Evolutionary conservation across 495 filamentous ascomycete species (phyloP).

Genomic region (Neurospora africana): DNA sequence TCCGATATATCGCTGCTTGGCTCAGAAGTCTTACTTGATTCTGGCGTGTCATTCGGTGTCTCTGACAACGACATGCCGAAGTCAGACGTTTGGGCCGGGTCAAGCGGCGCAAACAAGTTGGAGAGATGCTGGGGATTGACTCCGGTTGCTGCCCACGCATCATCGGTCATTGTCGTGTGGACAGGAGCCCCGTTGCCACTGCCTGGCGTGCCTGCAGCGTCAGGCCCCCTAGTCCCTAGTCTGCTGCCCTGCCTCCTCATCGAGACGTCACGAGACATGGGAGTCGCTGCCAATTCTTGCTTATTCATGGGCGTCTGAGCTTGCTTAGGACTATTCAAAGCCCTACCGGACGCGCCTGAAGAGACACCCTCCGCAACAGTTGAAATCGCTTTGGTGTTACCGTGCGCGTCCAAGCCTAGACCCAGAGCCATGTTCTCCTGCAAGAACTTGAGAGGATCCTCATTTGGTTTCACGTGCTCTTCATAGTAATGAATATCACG

Average conservation of each 20-base stretch:
- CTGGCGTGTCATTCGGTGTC: conserved; percentile 46
- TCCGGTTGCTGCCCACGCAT: conserved; percentile 28
- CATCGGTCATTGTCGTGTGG: conserved; percentile 12
- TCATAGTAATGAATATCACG: conserved; percentile 40
- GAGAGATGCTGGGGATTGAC: conserved; percentile 39
- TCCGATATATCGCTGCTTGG: conserved; percentile 45
- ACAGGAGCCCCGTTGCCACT: conserved; percentile 12
- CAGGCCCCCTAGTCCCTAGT: conserved; percentile 20
- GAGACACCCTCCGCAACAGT: background rate
- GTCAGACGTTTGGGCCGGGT: conserved; percentile 31
- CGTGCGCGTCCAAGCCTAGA: conserved; percentile 38
- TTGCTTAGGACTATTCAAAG: conserved; percentile 28
- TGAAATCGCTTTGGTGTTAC: conserved; percentile 18
- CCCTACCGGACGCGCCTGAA: background rate
- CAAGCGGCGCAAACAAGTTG: conserved; percentile 17
- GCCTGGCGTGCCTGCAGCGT: conserved; percentile 18
- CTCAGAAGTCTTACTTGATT: conserved; percentile 44
- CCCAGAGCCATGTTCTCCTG: conserved; percentile 33
- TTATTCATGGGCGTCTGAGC: conserved; percentile 31
- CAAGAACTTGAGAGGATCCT: conserved; percentile 42
- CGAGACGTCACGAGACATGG: conserved; percentile 36
- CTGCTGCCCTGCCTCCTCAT: conserved; percentile 35
- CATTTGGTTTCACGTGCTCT: conserved; percentile 43
- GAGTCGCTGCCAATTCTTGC: conserved; percentile 24
- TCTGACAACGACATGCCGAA: conserved; percentile 35